These are phyloP conservation scores for Termitomyces sp. DNA, from an alignment of 1,284 basidiomycete species.

Conservation along the genomic window DNA sequence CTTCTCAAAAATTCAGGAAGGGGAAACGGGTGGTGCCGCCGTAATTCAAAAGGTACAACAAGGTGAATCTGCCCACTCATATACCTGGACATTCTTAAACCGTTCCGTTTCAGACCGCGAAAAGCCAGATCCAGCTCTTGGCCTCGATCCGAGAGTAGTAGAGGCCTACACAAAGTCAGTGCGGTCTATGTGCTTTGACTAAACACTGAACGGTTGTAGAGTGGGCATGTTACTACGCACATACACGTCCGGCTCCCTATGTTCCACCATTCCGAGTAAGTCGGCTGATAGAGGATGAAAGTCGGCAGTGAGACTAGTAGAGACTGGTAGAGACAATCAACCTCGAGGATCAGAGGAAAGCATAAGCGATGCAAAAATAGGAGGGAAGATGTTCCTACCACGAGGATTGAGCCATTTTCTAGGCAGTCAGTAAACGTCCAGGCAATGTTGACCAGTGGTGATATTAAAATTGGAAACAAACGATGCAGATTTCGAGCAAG, in stretches of 20 bases:
- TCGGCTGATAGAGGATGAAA: no score
- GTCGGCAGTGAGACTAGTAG: no score
- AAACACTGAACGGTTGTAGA: constrained; percentile 36
- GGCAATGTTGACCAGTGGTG: no score
- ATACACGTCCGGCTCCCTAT: constrained; percentile 93
- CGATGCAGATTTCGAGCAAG: no score
- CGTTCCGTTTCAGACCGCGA: constrained; percentile 43
- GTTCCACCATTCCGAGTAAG: constrained; percentile 99
- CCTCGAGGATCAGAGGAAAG: no score
- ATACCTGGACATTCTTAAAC: not conserved
- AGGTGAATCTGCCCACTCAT: constrained; percentile 28
- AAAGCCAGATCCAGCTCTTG: constrained; percentile 82
- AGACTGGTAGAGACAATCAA: no score
- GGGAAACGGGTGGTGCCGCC: constrained; percentile 45
- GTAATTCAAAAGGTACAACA: constrained; percentile 55
- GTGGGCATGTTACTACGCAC: constrained; percentile 83
- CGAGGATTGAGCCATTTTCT: no score
- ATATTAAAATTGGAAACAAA: no score
- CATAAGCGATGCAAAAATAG: no score
- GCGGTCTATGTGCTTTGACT: not conserved
- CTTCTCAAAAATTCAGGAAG: constrained; percentile 82
- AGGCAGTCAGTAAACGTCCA: no score
- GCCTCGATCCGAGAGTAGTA: constrained; percentile 94
- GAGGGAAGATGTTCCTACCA: no score
- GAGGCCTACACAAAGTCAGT: constrained; percentile 91